Conservation (phyloP, 2,329 filamentous ascomycete genomes). For the Colletotrichum viniferum region DNA sequence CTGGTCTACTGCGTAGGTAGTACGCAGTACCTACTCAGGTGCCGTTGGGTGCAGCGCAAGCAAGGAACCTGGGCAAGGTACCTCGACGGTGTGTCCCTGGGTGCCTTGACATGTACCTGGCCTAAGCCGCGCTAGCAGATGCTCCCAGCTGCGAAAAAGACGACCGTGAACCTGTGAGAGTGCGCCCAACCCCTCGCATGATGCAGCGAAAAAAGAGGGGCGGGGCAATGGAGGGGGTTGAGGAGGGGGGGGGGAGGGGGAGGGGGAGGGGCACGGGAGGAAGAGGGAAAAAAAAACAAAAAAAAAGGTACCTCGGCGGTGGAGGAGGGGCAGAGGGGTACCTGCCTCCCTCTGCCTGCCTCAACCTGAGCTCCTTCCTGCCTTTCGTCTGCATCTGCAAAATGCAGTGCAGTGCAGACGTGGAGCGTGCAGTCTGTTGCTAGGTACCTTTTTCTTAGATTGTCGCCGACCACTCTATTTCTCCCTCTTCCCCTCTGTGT, state of each 20-base stretch:
- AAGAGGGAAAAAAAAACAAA: neutral
- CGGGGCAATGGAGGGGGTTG: conserved; percentile 2
- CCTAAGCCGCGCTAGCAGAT: neutral
- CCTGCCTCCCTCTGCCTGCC: neutral
- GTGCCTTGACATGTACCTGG: neutral
- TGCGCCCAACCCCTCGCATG: conserved; percentile 16
- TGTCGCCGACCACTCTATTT: neutral
- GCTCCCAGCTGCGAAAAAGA: neutral
- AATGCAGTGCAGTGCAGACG: neutral
- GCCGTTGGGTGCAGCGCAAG: neutral
- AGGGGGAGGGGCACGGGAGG: conserved; percentile 3
- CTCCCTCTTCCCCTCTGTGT: neutral
- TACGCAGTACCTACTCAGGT: neutral
- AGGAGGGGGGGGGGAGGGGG: neutral
- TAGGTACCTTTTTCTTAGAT: neutral
- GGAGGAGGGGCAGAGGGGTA: neutral
- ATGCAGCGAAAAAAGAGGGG: conserved; percentile 10
- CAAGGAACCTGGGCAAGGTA: neutral
- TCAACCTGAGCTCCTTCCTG: neutral
- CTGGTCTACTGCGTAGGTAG: neutral
- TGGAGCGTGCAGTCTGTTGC: neutral
- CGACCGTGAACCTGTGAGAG: neutral
- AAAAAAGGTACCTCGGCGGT: neutral
- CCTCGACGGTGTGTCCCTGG: neutral
- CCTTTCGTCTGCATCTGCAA: neutral